A percentile compares a stretch with the other conserved stretches of the same genome.
phyloP scores from a whole-genome alignment of 495 filamentous ascomycete species.

The Gamarada debralockiae region DNA sequence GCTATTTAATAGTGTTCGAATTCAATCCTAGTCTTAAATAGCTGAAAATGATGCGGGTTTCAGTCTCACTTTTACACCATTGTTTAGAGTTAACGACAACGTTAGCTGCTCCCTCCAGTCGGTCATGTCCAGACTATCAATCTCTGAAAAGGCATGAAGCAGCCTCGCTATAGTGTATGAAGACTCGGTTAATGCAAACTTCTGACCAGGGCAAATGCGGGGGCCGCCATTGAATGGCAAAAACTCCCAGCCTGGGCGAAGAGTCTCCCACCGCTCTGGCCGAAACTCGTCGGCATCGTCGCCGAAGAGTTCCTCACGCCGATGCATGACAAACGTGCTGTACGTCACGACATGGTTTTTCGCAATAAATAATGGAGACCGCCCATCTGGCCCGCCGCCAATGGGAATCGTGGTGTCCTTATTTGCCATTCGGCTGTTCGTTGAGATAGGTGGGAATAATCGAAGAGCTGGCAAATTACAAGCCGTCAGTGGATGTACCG shows the following conservation, averaged over 20 bases:
- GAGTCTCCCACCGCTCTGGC: constrained; percentile 51
- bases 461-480: constrained; percentile 32
- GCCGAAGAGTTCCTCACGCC: constrained; percentile 26
- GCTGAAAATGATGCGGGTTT: no score
- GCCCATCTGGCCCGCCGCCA: constrained; percentile 46
- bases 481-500: no score
- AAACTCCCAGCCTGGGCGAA: constrained; percentile 51
- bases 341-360: constrained; percentile 29
- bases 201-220: constrained; percentile 78
- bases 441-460: constrained; percentile 50
- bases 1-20: no score
- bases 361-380: constrained; percentile 38
- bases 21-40: no score
- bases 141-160: no score
- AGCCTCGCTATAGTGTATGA: no score
- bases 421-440: constrained; percentile 50
- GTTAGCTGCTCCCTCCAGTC: background rate
- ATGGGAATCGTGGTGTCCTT: constrained; percentile 43
- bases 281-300: constrained; percentile 46
- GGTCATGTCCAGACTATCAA: constrained; percentile 32
- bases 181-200: no score
- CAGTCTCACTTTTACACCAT: background rate
- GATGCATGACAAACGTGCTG: constrained; percentile 17
- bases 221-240: constrained; percentile 57
- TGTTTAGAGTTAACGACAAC: background rate